Conservation (phyloP, 23 red algal species). For the Pyropia haitanensis region DNA sequence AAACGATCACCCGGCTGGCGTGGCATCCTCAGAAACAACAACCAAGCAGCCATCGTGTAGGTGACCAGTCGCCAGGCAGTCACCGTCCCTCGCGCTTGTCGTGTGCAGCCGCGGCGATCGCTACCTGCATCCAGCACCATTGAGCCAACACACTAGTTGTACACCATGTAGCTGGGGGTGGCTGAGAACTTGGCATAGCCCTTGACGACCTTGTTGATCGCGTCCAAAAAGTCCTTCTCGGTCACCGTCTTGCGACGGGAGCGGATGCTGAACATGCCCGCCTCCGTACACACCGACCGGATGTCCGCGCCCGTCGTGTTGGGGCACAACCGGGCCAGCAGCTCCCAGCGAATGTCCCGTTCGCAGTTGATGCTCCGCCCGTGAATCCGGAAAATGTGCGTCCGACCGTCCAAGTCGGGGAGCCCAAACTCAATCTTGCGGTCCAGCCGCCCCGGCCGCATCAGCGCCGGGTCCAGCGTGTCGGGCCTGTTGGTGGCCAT, state of each 20-base stretch:
- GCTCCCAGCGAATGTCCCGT: constrained; percentile 88
- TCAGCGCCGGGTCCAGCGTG: constrained; percentile 93
- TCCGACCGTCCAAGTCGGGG: constrained; percentile 92
- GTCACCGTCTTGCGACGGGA: constrained; percentile 93
- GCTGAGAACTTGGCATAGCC: constrained; percentile 95
- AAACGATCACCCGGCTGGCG: no score
- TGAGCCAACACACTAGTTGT: constrained; percentile 50
- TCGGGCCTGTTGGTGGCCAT: constrained; percentile 99
- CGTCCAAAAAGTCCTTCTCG: constrained; percentile 97
- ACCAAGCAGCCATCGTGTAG: no score
- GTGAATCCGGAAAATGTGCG: constrained; percentile 96
- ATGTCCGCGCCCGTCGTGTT: constrained; percentile 98
- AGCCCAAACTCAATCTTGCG: constrained; percentile 98
- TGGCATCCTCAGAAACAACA: no score
- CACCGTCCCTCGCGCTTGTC: no score
- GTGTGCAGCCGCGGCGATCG: no score
- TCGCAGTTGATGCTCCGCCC: constrained; percentile 98
- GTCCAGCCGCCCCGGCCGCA: constrained; percentile 93
- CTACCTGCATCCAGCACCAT: no score
- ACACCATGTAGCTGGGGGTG: constrained; percentile 85
- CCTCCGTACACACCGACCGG: constrained; percentile 91
- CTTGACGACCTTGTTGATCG: constrained; percentile 94
- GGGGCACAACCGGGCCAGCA: constrained; percentile 96
- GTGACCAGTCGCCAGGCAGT: no score
- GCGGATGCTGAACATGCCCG: constrained; percentile 97